These are phyloP conservation scores for Suhomyces canberraensis DNA, from an alignment of 805 yeast species.

Conservation along the genomic window DNA sequence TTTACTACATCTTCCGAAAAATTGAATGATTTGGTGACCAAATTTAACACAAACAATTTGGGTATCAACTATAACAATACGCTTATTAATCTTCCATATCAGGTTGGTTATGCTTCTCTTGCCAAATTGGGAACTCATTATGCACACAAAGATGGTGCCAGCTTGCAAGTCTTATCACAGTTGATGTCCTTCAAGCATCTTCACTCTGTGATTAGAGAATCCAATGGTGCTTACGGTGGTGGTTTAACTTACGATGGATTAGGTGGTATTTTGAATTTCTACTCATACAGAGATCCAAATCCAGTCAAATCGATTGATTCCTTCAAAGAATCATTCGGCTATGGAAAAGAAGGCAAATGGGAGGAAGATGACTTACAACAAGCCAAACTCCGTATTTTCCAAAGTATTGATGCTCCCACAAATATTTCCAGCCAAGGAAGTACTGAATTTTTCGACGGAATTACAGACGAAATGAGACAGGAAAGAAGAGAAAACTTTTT, in stretches of 20 bases:
- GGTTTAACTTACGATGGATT: slow-evolving; percentile 82
- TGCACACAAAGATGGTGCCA: slow-evolving; percentile 71
- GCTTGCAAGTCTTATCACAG: slow-evolving; percentile 78
- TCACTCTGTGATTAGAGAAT: slow-evolving; percentile 87
- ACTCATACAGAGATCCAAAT: slow-evolving; percentile 93
- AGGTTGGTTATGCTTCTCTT: slow-evolving; percentile 77
- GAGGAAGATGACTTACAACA: slow-evolving; percentile 69
- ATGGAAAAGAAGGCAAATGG: slow-evolving; percentile 42
- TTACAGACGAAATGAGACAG: slow-evolving; percentile 78
- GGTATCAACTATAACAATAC: slow-evolving; percentile 28
- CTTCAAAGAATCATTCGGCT: slow-evolving; percentile 43
- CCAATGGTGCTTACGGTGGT: slow-evolving; percentile 98
- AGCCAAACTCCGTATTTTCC: slow-evolving; percentile 89
- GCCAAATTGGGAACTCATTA: slow-evolving; percentile 68
- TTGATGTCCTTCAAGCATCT: slow-evolving; percentile 76
- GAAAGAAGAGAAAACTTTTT: slow-evolving; percentile 71
- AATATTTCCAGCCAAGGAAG: slow-evolving; percentile 79
- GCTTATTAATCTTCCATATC: slow-evolving; percentile 75
- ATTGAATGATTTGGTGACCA: slow-evolving; percentile 11
- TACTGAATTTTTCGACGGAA: slow-evolving; percentile 59
- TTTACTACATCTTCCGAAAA: not conserved
- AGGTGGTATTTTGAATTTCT: slow-evolving; percentile 76
- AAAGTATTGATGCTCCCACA: slow-evolving; percentile 84
- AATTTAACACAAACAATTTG: slow-evolving; percentile 12
- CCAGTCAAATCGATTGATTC: slow-evolving; percentile 65